Base-by-base conservation (phyloP, 805 yeast species). In the Yamadazyma laniorum region DNA sequence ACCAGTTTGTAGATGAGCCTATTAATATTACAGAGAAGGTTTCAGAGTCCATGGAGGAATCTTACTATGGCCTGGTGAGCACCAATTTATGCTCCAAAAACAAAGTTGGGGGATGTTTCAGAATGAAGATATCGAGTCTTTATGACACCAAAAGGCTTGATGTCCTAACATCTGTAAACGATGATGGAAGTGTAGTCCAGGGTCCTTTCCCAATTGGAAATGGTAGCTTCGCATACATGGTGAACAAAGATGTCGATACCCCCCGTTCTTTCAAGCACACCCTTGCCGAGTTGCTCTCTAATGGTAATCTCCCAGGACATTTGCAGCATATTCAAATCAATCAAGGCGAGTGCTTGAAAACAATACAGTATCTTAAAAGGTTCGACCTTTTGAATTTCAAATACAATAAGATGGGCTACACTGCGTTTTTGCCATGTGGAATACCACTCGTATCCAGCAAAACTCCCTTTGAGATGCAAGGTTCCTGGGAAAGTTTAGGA, bases 401-500 rank as follows among this genome's bases (percentile, higher is more conserved):
- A 9, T 71, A 70, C 4, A 82, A 81, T 41, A 53, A 51, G 18
- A 51, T 64, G 15, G 95, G 95, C 0, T 87, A 88, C 62, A 78
- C 96, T 0, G 61, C 82, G 0, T 75, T 90, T 37, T 63, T 90
- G 19, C 98, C 98, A 0, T 81, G 89, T 40, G 79, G 84, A 3
- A 43, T 35, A 11, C 42, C 45, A 9, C 13, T 29, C 9, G n/a
- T 35, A n/a, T 33, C 21, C 22, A 18, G 29, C 8, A 16, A 40
- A 41, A 21, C 23, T 9, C 9, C 23, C 9, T 21, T 21, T 9
- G 32, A 34, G 43, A n/a, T 12, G 18, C 8, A 15, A 4, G 43
- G 48, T 5, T 35, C 44, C 33, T 89, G 96, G 95, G 70, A 72
- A 16, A 56, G 63, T 3, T 66, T 80, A 15, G 85, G 79, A 3